Evolutionary conservation across 192 early-diverging fungal species (phyloP), one percentile per base, ranked within the genome.

Genomic region (Lobosporangium transversale): DNA sequence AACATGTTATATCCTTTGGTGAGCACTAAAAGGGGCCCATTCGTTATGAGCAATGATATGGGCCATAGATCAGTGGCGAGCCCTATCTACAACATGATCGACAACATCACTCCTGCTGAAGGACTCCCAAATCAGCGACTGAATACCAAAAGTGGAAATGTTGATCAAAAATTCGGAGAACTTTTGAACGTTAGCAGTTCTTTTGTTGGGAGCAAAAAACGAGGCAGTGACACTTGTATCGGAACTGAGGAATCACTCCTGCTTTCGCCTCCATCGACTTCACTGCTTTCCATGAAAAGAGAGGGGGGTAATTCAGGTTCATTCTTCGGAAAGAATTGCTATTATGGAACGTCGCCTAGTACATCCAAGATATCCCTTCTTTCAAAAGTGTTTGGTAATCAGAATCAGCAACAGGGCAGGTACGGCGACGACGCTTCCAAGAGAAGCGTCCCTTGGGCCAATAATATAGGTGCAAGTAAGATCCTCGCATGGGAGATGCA

Each of bases 201-300:
- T 14, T 26, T 62, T 17, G 24, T 71, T 2, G 31, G 45, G 14
- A 71, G 54, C 23, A 71, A 61, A 44, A 71, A 71, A 24, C 61
- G 61, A 15, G 69, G 61, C 8, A 64, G 69, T 21, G 69, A 71
- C n/a, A 56, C 40, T 12, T 58, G 48, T 35, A 58, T 71, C 15
- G 58, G 52, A 45, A 6, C n/a, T n/a, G n/a, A n/a, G n/a, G n/a
- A n/a, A n/a, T n/a, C n/a, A n/a, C n/a, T n/a, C n/a, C n/a, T n/a
- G n/a, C n/a, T n/a, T n/a, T n/a, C n/a, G n/a, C 27, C 36, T 43
- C 43, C 51, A 0, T 53, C 37, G 20, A 24, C 45, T 7, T 21
- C 5, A 26, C 29, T 14, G 12, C 23, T 50, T 26, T 27, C 23
- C 14, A 23, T 14, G 23, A 26, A 27, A 24, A 21, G 32, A 12